A percentile compares a stretch with the other conserved stretches of the same genome.
Conservation (phyloP, 2,329 filamentous ascomycete species). For the Gyromitra esculenta region DNA sequence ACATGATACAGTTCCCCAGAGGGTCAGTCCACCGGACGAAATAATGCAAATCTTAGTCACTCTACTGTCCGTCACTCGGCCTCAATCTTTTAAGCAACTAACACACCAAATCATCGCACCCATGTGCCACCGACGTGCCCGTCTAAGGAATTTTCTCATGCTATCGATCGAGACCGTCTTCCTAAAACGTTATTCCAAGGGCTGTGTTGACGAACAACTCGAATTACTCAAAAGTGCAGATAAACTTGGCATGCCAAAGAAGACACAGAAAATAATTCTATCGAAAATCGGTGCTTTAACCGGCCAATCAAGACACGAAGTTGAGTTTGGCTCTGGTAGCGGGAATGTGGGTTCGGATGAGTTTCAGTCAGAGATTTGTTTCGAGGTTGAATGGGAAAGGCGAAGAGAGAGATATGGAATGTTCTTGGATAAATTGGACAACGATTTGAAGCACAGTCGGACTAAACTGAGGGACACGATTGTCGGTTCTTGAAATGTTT, state of each 20-base stretch:
- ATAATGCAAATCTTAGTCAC: neutral
- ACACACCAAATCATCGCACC: constrained; percentile 2
- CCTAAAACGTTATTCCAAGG: neutral
- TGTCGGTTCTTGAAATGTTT: neutral
- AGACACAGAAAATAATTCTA: constrained; percentile 2
- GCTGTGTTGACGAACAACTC: neutral
- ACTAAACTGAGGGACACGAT: neutral
- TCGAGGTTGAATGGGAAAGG: constrained; percentile 7
- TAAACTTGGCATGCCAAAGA: neutral
- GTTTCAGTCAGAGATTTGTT: constrained; percentile 5
- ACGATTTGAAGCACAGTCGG: neutral
- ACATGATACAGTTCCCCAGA: neutral
- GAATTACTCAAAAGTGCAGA: neutral
- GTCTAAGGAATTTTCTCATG: neutral
- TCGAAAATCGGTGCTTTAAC: constrained; percentile 11
- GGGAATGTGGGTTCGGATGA: constrained; percentile 1
- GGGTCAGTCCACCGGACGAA: neutral
- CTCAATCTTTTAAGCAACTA: constrained; percentile 2
- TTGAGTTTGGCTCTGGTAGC: constrained; percentile 6
- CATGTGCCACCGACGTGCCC: neutral
- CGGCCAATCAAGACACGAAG: constrained; percentile 6
- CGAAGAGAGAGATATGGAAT: neutral
- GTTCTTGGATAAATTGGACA: neutral
- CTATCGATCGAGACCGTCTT: constrained; percentile 2
- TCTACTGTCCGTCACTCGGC: neutral